A percentile compares a stretch with the other conserved stretches of the same genome.
phyloP scores from a whole-genome alignment of 1,284 basidiomycete species.

The Fistulina hepatica region DNA sequence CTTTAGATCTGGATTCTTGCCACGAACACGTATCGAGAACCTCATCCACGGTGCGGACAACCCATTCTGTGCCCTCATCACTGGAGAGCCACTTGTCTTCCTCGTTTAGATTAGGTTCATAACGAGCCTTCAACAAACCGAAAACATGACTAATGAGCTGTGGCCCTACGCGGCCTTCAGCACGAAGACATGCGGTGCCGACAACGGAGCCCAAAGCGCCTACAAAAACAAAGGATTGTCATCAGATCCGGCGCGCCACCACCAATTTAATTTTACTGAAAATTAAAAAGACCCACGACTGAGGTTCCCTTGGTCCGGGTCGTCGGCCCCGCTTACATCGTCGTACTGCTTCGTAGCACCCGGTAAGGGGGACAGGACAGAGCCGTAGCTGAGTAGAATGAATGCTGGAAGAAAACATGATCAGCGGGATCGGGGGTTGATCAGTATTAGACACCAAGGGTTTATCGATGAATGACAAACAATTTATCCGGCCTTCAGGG shows the following conservation, averaged over 20 bases:
- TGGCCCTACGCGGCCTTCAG: conserved; percentile 82
- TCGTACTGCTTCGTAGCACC: conserved; percentile 33
- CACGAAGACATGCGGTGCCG: conserved; percentile 84
- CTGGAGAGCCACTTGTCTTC: conserved; percentile 82
- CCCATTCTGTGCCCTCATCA: conserved; percentile 90
- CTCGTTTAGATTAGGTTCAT: conserved; percentile 43
- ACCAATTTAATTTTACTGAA: no score
- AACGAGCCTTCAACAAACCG: conserved; percentile 80
- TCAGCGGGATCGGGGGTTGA: conserved; percentile 17
- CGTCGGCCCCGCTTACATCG: conserved; percentile 28
- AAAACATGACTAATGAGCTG: conserved; percentile 90
- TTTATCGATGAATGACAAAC: not conserved
- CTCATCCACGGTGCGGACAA: conserved; percentile 77
- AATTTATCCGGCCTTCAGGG: conserved; percentile 11
- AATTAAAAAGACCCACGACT: no score
- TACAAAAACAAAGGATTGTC: no score
- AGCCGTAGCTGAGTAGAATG: conserved; percentile 89
- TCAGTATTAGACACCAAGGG: conserved; percentile 4
- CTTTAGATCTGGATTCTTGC: conserved; percentile 33
- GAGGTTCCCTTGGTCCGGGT: conserved; percentile 68
- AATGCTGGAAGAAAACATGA: conserved; percentile 46
- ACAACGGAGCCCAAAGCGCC: conserved; percentile 80
- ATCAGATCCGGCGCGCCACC: no score
- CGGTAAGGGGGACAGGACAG: conserved; percentile 71
- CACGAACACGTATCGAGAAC: conserved; percentile 60